A percentile compares a stretch with the other conserved stretches of the same genome.
Evolutionary conservation across 139 green algal species (phyloP).

Genomic region (Trebouxia sp.): DNA sequence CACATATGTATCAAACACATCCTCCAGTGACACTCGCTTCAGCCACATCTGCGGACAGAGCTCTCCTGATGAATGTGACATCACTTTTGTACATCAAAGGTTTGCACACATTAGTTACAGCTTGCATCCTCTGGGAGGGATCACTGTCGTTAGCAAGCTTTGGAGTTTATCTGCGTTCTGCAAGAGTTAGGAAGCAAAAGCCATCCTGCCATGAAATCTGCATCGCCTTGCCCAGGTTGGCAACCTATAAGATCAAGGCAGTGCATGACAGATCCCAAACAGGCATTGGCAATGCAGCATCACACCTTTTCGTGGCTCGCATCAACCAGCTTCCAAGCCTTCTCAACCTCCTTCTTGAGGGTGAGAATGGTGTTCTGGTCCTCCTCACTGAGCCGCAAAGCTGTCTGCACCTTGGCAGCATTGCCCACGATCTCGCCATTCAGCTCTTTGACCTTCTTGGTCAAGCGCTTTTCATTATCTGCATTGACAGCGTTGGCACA

Average conservation of each 20-base stretch:
- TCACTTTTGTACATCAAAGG: too few species aligned
- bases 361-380: constrained; percentile 83
- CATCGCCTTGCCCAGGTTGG: background rate
- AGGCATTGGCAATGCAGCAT: background rate
- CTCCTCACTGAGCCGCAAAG: constrained; percentile 89
- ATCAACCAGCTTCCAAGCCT: constrained; percentile 90
- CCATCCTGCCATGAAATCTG: too few species aligned
- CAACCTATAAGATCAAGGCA: background rate
- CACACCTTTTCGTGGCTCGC: constrained; percentile 79
- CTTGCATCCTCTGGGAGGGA: too few species aligned
- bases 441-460: constrained; percentile 87
- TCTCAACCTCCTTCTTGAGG: constrained; percentile 93
- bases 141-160: too few species aligned
- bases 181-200: too few species aligned
- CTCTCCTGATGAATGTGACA: too few species aligned
- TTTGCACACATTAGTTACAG: too few species aligned
- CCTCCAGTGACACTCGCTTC: too few species aligned
- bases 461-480: constrained; percentile 86
- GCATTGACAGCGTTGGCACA: background rate
- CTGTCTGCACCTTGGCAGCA: constrained; percentile 87
- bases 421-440: constrained; percentile 88
- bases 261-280: background rate
- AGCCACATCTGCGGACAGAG: too few species aligned
- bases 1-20: too few species aligned
- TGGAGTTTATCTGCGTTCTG: too few species aligned